Conservation (phyloP, 1,284 basidiomycete genomes). For the Puccinia brachypodii region DNA sequence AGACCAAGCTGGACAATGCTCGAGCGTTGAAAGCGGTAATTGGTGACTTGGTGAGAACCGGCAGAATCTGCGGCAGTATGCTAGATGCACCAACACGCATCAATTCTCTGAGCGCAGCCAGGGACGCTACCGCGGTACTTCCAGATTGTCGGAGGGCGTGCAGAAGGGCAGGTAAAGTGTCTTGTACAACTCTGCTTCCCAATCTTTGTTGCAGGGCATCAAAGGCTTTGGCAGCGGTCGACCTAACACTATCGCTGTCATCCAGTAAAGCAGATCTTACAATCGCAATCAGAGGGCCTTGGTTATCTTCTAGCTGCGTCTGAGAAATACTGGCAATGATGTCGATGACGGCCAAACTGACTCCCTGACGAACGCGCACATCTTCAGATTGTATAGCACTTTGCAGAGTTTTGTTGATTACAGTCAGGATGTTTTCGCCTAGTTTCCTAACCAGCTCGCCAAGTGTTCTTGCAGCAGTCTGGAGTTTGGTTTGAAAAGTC, state of each 20-base stretch:
- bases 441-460: conserved; percentile 92
- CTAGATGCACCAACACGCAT: conserved; percentile 74
- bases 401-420: conserved; percentile 77
- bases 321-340: conserved; percentile 86
- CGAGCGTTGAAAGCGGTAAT: conserved; percentile 96
- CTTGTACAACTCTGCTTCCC: conserved; percentile 87
- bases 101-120: conserved; percentile 87
- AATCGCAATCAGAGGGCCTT: conserved; percentile 82
- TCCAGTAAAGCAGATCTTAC: conserved; percentile 86
- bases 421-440: conserved; percentile 85
- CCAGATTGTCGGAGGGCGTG: conserved; percentile 89
- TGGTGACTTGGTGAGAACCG: conserved; percentile 82
- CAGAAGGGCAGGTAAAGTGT: conserved; percentile 91
- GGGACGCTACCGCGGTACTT: conserved; percentile 87
- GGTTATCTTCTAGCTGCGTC: conserved; percentile 81
- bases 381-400: conserved; percentile 64
- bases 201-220: conserved; percentile 87
- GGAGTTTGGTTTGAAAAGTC: background rate
- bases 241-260: conserved; percentile 78
- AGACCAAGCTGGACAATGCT: conserved; percentile 83
- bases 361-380: conserved; percentile 77
- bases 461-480: conserved; percentile 71
- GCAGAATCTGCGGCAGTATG: conserved; percentile 97
- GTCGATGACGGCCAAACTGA: conserved; percentile 82
- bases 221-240: conserved; percentile 90